Base-by-base conservation (phyloP, 208 protist species). In the Leptomonas pyrrhocoris region DNA sequence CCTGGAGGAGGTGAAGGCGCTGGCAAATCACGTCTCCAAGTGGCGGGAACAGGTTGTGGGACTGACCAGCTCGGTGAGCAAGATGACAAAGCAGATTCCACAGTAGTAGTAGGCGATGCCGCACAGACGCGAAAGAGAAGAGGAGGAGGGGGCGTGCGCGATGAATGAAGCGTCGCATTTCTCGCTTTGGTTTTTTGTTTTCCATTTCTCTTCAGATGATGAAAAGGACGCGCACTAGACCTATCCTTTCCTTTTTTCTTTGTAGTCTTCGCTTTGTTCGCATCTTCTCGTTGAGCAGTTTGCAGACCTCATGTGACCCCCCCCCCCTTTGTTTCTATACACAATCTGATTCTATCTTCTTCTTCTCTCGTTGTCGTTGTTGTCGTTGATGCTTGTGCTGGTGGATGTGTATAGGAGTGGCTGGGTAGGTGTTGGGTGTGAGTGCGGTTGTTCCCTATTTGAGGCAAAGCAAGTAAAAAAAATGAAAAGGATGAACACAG, bases 1-100 rank as follows among this genome's bases (percentile, higher is more conserved):
- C 46, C 72, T 89, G 57, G 76, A 79, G 53, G 91, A 96, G 67
- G 84, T 97, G 56, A 74, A 83, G 42, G 84, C 77, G 42, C 77
- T 97, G 16, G 83, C 87, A 11, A 61, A 75, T 58, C 87, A 94
- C 59, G 74, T 97, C 1, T 66, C 79, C 12, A 60, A 61, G 40
- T 97, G 94, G 94, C 84, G 87, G 23, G 68, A 84, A 40, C 81
- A 92, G 42, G 84, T 92, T 9, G 45, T 83, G 18, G 77, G 63
- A 8, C 77, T 96, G 31, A 77, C 81, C 21, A 65, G 64, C 15
- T 86, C 43, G 36, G 76, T 93, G 46, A 68, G 46, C 15, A 74
- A 86, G 60, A 84, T 81, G 70, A 73, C 64, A n/a, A 74, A 71
- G 23, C 57, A 73, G 50, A 79, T 70, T 11, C 53, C 51, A 18